phyloP scores from a whole-genome alignment of 139 green algal genomes.

The Coelastrella sp. region DNA sequence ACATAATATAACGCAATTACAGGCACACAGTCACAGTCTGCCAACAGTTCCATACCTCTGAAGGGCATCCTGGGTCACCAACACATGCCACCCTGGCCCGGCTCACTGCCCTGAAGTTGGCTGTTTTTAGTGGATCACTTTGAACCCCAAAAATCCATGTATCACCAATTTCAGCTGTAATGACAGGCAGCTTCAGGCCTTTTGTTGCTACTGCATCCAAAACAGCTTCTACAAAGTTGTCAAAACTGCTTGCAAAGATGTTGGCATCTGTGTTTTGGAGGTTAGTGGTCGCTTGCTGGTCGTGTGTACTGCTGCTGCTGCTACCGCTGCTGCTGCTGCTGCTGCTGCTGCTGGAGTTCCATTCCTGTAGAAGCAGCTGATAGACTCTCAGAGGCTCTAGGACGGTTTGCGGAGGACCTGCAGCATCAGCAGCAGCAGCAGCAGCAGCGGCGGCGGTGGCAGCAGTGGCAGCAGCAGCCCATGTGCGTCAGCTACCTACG shows the following conservation, averaged over 20 bases:
- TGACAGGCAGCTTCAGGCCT: constrained; percentile 7
- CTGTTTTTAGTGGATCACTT: constrained; percentile 61
- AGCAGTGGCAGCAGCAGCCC: not conserved
- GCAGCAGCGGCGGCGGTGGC: too few relatives aligned
- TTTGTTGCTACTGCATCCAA: not conserved
- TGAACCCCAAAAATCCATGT: constrained; percentile 75
- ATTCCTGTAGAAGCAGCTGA: constrained; percentile 50
- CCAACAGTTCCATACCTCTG: constrained; percentile 44
- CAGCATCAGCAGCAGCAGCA: not conserved
- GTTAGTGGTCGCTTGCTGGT: not conserved
- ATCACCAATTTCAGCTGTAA: constrained; percentile 70
- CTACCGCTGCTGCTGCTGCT: too few relatives aligned
- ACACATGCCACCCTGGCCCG: constrained; percentile 13
- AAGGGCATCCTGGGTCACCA: constrained; percentile 18
- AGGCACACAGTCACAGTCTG: not conserved
- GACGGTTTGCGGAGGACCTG: constrained; percentile 22
- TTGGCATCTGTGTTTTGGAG: not conserved
- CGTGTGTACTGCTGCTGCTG: not conserved
- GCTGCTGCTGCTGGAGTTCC: constrained; percentile 44
- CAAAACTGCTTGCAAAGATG: constrained; percentile 65
- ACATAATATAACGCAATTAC: too few relatives aligned
- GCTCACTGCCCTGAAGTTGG: constrained; percentile 55
- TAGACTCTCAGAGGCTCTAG: constrained; percentile 60
- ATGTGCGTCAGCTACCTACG: too few relatives aligned
- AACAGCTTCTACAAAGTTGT: constrained; percentile 63